Percentiles rank a stretch among this genome's conserved stretches.
phyloP scores from a whole-genome alignment of 495 filamentous ascomycete species.

The Cercophora sp. region DNA sequence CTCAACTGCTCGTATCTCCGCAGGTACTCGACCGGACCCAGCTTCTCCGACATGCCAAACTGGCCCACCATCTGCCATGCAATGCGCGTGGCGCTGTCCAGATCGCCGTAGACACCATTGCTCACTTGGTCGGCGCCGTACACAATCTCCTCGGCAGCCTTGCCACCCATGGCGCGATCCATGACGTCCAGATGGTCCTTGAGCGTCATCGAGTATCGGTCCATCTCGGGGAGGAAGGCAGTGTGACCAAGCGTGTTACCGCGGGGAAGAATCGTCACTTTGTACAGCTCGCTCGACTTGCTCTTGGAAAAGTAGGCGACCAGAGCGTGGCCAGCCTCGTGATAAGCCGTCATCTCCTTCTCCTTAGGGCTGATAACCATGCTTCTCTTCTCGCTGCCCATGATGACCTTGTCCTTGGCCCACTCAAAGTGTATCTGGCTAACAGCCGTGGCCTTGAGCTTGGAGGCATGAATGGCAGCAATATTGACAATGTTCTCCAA shows the following conservation, averaged over 20 bases:
- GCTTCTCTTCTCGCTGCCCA: conserved; percentile 87
- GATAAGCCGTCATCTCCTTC: conserved; percentile 90
- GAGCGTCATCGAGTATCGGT: conserved; percentile 75
- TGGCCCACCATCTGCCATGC: conserved; percentile 83
- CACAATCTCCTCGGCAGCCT: conserved; percentile 89
- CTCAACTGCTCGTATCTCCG: conserved; percentile 77
- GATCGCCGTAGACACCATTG: conserved; percentile 63
- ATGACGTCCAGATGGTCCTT: conserved; percentile 70
- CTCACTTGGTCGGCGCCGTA: conserved; percentile 86
- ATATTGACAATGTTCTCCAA: conserved; percentile 96
- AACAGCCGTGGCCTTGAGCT: conserved; percentile 69
- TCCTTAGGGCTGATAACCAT: conserved; percentile 82
- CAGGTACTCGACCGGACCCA: conserved; percentile 84
- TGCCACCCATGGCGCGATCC: conserved; percentile 83
- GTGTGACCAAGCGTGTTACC: conserved; percentile 83
- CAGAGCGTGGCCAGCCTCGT: conserved; percentile 93
- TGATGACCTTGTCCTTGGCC: conserved; percentile 97
- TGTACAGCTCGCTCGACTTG: conserved; percentile 74
- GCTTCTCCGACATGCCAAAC: conserved; percentile 80
- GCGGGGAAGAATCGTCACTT: conserved; percentile 92
- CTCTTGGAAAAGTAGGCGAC: conserved; percentile 74
- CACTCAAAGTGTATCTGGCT: conserved; percentile 82
- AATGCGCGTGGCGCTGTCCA: conserved; percentile 69
- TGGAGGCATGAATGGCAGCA: conserved; percentile 85
- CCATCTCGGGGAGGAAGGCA: conserved; percentile 79